Evolutionary conservation across 1,284 basidiomycete species (phyloP).

Genomic region (Papiliotrema flavescens): DNA sequence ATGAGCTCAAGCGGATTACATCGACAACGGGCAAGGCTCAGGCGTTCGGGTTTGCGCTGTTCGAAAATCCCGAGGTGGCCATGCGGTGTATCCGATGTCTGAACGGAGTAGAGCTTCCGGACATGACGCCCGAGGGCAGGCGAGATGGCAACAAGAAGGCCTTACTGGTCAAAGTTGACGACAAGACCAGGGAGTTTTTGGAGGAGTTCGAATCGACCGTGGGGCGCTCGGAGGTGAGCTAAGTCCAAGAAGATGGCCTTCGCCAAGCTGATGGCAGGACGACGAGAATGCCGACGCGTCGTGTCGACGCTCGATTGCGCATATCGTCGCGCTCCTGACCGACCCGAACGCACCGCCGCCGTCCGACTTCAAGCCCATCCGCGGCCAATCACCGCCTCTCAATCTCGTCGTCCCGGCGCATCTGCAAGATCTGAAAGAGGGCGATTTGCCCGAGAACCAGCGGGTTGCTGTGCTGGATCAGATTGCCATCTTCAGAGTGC

Average conservation of each 20-base stretch:
- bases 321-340: constrained; percentile 43
- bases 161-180: constrained; percentile 86
- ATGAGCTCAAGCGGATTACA: constrained; percentile 82
- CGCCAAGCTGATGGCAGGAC: constrained; percentile 21
- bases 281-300: constrained; percentile 46
- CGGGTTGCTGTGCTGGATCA: constrained; percentile 89
- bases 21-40: constrained; percentile 87
- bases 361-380: constrained; percentile 56
- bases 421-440: constrained; percentile 88
- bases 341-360: constrained; percentile 45
- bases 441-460: constrained; percentile 92
- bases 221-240: constrained; percentile 71
- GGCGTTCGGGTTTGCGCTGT: constrained; percentile 92
- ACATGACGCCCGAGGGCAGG: constrained; percentile 57
- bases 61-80: constrained; percentile 82
- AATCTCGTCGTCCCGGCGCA: constrained; percentile 80
- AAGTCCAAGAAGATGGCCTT: neutral
- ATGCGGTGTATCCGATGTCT: constrained; percentile 73
- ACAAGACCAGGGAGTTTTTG: constrained; percentile 81
- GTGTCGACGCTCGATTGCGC: constrained; percentile 40
- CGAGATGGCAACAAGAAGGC: constrained; percentile 75
- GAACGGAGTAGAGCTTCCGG: constrained; percentile 80
- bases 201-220: constrained; percentile 76
- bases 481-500: constrained; percentile 87
- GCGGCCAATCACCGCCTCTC: constrained; percentile 26